Conservation (phyloP, 768 basidiomycete genomes). For the Pisolithus marmoratus region DNA sequence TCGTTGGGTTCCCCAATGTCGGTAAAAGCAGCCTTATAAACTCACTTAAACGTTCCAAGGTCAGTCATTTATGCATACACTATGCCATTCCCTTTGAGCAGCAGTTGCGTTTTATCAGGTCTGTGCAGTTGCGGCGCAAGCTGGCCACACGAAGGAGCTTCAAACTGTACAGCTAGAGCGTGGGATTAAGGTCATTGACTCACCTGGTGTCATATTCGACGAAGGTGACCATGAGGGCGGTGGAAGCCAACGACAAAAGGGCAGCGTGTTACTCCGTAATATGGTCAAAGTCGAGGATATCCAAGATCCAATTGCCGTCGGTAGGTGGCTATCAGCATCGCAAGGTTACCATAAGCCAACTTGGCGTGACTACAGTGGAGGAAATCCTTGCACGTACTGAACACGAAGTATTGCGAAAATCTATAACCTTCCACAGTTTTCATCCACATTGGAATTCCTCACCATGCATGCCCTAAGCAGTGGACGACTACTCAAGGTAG, state of each 20-base stretch:
- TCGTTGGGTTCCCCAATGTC: constrained; percentile 96
- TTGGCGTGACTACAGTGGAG: constrained; percentile 52
- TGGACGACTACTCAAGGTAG: constrained; percentile 80
- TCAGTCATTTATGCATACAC: constrained; percentile 20
- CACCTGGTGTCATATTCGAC: constrained; percentile 96
- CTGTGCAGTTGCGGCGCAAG: constrained; percentile 92
- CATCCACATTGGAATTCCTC: constrained; percentile 73
- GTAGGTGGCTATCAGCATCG: constrained; percentile 39
- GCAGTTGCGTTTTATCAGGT: constrained; percentile 37
- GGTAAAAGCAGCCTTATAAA: constrained; percentile 96
- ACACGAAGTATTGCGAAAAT: constrained; percentile 68
- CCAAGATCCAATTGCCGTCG: constrained; percentile 84
- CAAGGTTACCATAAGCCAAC: not conserved
- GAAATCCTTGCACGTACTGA: constrained; percentile 77
- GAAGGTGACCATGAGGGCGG: constrained; percentile 54
- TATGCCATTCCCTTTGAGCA: not conserved
- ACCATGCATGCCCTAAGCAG: constrained; percentile 83
- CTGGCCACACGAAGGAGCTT: constrained; percentile 89
- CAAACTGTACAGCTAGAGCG: constrained; percentile 92
- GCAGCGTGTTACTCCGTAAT: constrained; percentile 74
- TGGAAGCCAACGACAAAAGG: constrained; percentile 40
- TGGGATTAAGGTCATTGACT: constrained; percentile 88
- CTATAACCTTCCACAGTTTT: constrained; percentile 77
- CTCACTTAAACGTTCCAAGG: constrained; percentile 80
- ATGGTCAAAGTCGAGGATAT: constrained; percentile 89